A percentile compares a stretch with the other conserved stretches of the same genome.
Conservation (phyloP, 129 eudicot species). For the Tagetes erecta region DNA sequence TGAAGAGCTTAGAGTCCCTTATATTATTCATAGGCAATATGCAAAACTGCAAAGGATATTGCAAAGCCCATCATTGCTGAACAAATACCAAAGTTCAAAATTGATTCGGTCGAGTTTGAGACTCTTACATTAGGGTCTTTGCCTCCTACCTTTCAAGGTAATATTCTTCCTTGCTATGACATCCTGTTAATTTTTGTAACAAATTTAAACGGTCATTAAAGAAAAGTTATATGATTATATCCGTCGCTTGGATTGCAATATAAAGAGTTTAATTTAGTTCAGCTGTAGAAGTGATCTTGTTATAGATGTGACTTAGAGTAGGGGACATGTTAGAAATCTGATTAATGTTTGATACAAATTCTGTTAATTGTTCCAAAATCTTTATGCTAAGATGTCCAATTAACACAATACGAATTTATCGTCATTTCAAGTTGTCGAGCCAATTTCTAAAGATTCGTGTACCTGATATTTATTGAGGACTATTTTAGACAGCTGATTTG, state of each 20-base stretch:
- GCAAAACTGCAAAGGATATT: constrained; percentile 81
- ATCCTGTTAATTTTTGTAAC: not conserved
- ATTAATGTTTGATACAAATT: no score
- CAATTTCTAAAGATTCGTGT: no score
- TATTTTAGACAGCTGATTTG: not conserved
- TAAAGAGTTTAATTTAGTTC: not conserved
- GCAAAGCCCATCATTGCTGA: constrained; percentile 85
- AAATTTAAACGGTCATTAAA: not conserved
- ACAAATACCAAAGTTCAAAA: constrained; percentile 83
- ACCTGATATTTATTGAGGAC: not conserved
- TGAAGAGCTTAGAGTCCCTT: not conserved
- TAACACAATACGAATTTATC: no score
- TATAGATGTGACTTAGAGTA: not conserved
- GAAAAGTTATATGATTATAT: not conserved
- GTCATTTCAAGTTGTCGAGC: no score
- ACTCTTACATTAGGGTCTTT: constrained; percentile 71
- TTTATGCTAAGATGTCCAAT: no score
- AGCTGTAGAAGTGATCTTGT: not conserved
- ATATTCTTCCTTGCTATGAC: constrained; percentile 10
- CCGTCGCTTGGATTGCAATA: not conserved
- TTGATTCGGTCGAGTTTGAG: constrained; percentile 72
- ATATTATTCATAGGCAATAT: constrained; percentile 61
- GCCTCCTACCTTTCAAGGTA: constrained; percentile 90
- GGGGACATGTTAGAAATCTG: no score
- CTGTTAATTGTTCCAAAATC: no score